A percentile compares a stretch with the other conserved stretches of the same genome.
Conservation (phyloP, 169 alveolate species). For the Cryptosporidium ryanae region DNA sequence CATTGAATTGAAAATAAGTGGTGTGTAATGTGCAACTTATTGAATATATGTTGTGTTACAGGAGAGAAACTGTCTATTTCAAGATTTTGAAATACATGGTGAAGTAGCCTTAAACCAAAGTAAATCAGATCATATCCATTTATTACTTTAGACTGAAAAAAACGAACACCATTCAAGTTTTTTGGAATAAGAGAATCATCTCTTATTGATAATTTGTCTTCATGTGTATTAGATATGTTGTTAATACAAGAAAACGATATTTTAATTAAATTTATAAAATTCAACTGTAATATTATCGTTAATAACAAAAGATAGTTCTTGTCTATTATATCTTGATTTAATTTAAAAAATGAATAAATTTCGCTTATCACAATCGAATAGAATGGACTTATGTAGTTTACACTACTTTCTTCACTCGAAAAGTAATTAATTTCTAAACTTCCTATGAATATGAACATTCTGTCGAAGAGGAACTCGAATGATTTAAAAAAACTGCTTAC, state of each 20-base stretch:
- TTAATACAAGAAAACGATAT: conserved; percentile 28
- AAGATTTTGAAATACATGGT: neutral
- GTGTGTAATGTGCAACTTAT: conserved; percentile 2
- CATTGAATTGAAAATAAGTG: conserved; percentile 31
- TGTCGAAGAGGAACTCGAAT: conserved; percentile 28
- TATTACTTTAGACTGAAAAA: conserved; percentile 13
- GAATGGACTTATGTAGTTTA: conserved; percentile 19
- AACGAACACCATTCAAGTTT: neutral
- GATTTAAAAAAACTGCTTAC: neutral
- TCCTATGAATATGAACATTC: conserved; percentile 18
- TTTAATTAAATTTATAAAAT: conserved; percentile 42
- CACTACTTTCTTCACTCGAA: conserved; percentile 22
- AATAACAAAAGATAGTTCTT: neutral
- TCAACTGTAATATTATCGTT: conserved; percentile 2
- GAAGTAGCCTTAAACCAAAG: conserved; percentile 29
- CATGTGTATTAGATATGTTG: neutral
- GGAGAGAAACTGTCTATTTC: conserved; percentile 9
- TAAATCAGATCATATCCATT: conserved; percentile 20
- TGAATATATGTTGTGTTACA: conserved; percentile 10
- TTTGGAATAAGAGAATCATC: conserved; percentile 30
- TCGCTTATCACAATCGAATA: conserved; percentile 18
- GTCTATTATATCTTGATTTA: neutral
- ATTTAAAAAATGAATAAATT: conserved; percentile 8
- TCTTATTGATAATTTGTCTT: conserved; percentile 7
- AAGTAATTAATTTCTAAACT: conserved; percentile 28